Percentiles rank a stretch among this genome's conserved stretches.
Conservation (phyloP, 495 filamentous ascomycete genomes). For the Ramalina intermedia region DNA sequence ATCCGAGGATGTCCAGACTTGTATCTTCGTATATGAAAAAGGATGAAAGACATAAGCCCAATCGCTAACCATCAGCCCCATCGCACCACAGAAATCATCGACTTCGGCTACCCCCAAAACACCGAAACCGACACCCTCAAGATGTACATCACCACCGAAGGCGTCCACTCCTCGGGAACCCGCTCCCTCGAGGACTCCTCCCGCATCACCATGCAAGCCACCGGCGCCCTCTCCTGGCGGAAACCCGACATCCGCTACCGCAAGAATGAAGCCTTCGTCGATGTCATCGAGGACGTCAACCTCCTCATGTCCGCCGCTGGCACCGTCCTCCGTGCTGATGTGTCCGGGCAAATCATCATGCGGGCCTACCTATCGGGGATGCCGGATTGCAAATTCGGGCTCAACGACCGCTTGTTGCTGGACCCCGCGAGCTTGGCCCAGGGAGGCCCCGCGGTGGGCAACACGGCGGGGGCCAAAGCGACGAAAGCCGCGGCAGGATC, state of each 20-base stretch:
- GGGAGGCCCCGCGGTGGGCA: conserved; percentile 47
- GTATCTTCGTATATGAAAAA: not conserved
- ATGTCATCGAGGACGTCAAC: conserved; percentile 99
- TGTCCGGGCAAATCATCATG: conserved; percentile 97
- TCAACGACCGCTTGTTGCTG: conserved; percentile 88
- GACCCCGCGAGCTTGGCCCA: conserved; percentile 55
- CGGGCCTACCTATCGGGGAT: conserved; percentile 94
- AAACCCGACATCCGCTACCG: conserved; percentile 96
- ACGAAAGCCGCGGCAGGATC: conserved; percentile 91
- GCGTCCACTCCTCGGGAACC: conserved; percentile 70
- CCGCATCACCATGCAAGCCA: conserved; percentile 98
- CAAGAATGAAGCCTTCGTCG: conserved; percentile 98
- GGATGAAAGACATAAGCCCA: not conserved
- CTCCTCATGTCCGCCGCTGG: conserved; percentile 95
- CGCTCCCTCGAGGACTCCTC: conserved; percentile 84
- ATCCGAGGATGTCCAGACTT: not conserved
- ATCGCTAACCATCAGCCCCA: not conserved
- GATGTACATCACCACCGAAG: conserved; percentile 99
- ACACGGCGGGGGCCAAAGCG: conserved; percentile 61
- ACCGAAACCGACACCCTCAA: conserved; percentile 98
- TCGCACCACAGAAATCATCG: conserved; percentile 65
- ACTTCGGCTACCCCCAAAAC: conserved; percentile 98
- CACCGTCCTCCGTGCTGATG: conserved; percentile 89
- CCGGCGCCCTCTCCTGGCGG: conserved; percentile 91
- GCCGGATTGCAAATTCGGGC: conserved; percentile 97